These are phyloP conservation scores for Fagus sylvatica DNA, from an alignment of 306 rosid species.

Conservation along the genomic window DNA sequence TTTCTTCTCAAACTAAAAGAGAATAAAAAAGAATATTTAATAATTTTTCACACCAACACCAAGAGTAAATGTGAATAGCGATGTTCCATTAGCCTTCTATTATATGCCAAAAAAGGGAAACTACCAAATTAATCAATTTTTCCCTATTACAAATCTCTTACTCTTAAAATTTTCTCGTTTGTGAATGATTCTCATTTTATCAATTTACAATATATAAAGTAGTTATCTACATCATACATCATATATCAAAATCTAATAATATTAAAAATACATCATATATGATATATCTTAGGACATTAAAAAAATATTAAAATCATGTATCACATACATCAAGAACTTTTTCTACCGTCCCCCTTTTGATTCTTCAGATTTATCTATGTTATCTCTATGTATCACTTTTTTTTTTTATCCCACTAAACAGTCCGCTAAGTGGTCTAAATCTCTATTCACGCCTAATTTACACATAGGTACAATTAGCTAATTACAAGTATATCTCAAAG, in stretches of 20 bases:
- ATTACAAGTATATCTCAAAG: constrained; percentile 17
- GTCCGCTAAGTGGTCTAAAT: constrained; percentile 15
- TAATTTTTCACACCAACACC: too few relatives aligned
- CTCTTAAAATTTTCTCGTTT: neutral
- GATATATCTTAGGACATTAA: neutral
- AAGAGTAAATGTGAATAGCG: too few relatives aligned
- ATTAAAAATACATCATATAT: neutral
- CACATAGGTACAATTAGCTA: constrained; percentile 2
- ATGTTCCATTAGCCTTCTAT: neutral
- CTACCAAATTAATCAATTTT: neutral
- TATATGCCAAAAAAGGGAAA: neutral
- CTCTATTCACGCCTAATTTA: constrained; percentile 28
- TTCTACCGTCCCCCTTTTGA: neutral
- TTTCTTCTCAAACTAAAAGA: too few relatives aligned
- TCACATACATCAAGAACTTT: constrained; percentile 23
- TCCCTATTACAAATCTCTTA: neutral
- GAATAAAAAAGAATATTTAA: too few relatives aligned
- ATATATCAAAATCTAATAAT: constrained; percentile 33
- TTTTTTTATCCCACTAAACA: constrained; percentile 26
- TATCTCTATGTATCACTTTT: constrained; percentile 29
- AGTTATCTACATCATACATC: constrained; percentile 23
- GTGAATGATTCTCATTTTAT: neutral
- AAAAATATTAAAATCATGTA: constrained; percentile 15
- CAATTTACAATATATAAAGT: constrained; percentile 29
- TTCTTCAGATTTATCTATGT: constrained; percentile 6